These are phyloP conservation scores for Leccinum uliginosum DNA, from an alignment of 768 basidiomycete genomes.

Conservation along the genomic window DNA sequence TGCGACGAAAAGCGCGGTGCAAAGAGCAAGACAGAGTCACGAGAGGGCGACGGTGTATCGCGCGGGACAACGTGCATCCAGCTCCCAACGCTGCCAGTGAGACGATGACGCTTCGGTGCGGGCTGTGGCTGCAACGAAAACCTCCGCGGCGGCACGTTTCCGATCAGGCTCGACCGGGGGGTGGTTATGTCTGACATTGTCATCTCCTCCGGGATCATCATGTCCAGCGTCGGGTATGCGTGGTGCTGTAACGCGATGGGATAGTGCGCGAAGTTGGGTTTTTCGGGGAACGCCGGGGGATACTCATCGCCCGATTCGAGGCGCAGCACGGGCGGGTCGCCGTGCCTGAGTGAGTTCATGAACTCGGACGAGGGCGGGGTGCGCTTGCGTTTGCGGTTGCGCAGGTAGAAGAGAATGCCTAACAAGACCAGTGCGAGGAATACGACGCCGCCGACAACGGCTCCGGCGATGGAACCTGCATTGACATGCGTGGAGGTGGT, in stretches of 20 bases:
- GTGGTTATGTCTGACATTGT: conserved; percentile 9
- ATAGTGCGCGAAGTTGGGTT: conserved; percentile 7
- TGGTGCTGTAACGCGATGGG: conserved; percentile 5
- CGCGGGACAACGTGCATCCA: conserved; percentile 17
- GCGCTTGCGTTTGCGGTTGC: conserved; percentile 37
- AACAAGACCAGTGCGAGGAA: conserved; percentile 34
- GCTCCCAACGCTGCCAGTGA: conserved; percentile 17
- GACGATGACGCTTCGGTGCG: not conserved
- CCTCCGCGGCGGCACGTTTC: conserved; percentile 18
- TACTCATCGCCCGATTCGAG: conserved; percentile 21
- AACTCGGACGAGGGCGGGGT: conserved; percentile 62
- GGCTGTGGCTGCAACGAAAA: conserved; percentile 11
- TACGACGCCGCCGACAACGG: conserved; percentile 46
- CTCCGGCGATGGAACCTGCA: conserved; percentile 50
- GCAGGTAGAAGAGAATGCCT: conserved; percentile 37
- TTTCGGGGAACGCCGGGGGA: conserved; percentile 14
- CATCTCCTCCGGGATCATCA: conserved; percentile 13
- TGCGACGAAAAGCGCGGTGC: conserved; percentile 14
- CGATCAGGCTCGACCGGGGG: conserved; percentile 13
- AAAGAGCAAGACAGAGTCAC: conserved; percentile 9
- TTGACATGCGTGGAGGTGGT: conserved; percentile 11
- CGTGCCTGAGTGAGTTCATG: conserved; percentile 29
- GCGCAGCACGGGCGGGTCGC: conserved; percentile 24
- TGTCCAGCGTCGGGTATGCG: not conserved
- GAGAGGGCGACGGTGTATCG: conserved; percentile 3